Evolutionary conservation across 2,329 filamentous ascomycete genomes (phyloP), one percentile per base, ranked within the genome.

Genomic region (Ramularia collo-cygni): DNA sequence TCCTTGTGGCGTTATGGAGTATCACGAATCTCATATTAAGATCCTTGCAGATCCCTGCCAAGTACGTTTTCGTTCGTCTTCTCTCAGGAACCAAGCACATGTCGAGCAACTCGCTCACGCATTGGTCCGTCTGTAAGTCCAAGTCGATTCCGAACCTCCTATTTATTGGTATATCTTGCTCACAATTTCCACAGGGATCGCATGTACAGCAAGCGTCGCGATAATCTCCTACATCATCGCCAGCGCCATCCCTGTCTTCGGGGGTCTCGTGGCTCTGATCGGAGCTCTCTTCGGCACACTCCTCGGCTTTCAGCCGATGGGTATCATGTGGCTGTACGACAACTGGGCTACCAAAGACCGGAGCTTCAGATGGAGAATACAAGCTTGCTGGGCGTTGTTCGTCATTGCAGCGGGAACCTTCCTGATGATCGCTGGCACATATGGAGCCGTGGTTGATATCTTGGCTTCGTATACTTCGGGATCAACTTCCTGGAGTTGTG

Each of bases 381-480:
- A 48, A 39, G 52, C 49, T 12, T 28, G 17, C 15, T 55, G 44
- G 46, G 44, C 46, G 21, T 21, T 42, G 5, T 64, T 64, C 32
- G 54, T 69, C 4, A 52, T 69, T 15, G 42, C 62, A 2, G 42
- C 52, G 2, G 66, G 67, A 2, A 57, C 48, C 0, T 71, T 71
- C 42, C 44, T 70, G 7, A 70, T 64, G 57, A 49, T 70, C 32
- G 64, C 57, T 3, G 68, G 67, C 1, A 70, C 67, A 4, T 71
- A 70, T 35, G 67, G 66, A 1, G 66, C 66, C 0, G 51, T 71
- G 4, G 53, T 66, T 6, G 57, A 51, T 3, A 67, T 69, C 24
- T 59, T 65, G 4, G 55, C 64, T 5, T 53, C 55, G 1, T 66
- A 69, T 39, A 52, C 54, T n/a, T n/a, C 15, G 8, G 33, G 26